Evolutionary conservation across 1,284 basidiomycete genomes (phyloP), one percentile per base, ranked within the genome.

Genomic region (Ganoderma lingzhi): DNA sequence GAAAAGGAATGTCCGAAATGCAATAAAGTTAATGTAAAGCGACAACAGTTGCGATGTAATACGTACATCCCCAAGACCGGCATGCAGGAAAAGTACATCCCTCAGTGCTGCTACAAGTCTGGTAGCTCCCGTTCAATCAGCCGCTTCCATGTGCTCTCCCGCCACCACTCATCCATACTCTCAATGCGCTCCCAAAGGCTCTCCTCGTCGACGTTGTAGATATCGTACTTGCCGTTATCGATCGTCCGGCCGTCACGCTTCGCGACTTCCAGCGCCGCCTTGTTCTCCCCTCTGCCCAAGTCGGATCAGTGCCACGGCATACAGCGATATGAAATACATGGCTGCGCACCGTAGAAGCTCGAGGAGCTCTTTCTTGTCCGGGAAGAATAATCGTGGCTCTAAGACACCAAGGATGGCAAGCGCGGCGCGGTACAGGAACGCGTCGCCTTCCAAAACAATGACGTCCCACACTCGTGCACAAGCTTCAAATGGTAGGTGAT

Each of bases 381-480:
- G 95, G 77, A 95, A 96, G 82, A 95, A 96, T 32, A 96, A 80
- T 30, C 96, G 88, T 5, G 95, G 88, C 78, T 98, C 96, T 5
- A 98, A 86, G 42, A 96, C 90, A 1, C 92, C 93, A 12, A 98
- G 86, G 42, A 98, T 90, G 2, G 90, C 95, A 9, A 98, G 84
- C 0, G 94, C 89, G 6, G 92, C 90, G 42, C 96, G 91, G 78
- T 93, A 96, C 32, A 95, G 81, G 80, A 96, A 95, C 0, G 94
- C 87, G 76, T 96, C 94, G n/a, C 95, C 94, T 79, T 96, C 95
- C 6, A 96, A 85, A 28, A 96, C 77, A 53, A 97, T 82, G 32
- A 98, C 92, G 78, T 97, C 96, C 96, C 96, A 97, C 72, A 97
- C 82, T 62, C 95, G 87, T 45, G 94, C 93, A 70, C 92, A 95